Conservation (phyloP, 2,329 filamentous ascomycete genomes). For the Pseudocercospora fuligena region DNA sequence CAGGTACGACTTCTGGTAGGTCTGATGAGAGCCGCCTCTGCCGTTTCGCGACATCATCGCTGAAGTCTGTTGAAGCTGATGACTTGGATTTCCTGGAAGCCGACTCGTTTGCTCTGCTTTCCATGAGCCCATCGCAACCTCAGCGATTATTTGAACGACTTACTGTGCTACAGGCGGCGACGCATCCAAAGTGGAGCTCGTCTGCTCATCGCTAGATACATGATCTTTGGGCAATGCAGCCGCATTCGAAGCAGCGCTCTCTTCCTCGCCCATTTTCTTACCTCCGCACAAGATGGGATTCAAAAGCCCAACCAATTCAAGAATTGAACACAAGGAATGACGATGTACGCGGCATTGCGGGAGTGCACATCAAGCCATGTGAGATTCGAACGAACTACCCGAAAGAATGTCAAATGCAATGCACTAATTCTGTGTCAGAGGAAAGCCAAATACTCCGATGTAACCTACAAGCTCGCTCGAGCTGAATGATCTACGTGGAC, state of each 20-base stretch:
- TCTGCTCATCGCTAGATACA: neutral
- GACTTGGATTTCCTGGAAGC: neutral
- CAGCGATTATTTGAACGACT: neutral
- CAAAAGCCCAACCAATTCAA: neutral
- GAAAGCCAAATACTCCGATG: neutral
- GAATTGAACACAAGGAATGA: neutral
- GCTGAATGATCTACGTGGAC: neutral
- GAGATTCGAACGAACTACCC: neutral
- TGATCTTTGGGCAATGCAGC: neutral
- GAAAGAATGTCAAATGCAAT: neutral
- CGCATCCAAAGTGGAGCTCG: neutral
- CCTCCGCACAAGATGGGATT: neutral
- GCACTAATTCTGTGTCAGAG: neutral
- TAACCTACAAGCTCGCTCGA: neutral
- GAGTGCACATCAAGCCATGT: neutral
- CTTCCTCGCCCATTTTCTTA: neutral
- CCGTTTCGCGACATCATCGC: neutral
- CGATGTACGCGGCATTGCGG: neutral
- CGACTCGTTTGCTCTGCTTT: neutral
- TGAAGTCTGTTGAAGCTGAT: neutral
- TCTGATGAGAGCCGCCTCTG: neutral
- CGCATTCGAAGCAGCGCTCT: neutral
- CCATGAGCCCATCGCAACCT: neutral
- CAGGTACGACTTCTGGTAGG: conserved; percentile 1
- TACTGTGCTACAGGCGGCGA: neutral